phyloP scores from a whole-genome alignment of 1,284 basidiomycete genomes.

The Ceratobasidium sp. region DNA sequence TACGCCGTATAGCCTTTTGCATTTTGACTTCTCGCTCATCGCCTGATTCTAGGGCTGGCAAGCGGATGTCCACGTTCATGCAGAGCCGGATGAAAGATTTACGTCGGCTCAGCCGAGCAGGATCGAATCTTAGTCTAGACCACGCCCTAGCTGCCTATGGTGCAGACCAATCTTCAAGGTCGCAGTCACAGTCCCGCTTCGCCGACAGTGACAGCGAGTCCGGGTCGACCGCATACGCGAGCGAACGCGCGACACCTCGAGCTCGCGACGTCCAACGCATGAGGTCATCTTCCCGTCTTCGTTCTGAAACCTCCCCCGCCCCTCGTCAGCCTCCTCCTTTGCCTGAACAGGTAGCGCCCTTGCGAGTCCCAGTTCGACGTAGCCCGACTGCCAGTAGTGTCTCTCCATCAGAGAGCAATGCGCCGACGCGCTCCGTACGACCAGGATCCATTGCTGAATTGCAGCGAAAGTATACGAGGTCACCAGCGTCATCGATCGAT shows the following conservation, averaged over 20 bases:
- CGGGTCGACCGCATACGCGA: background rate
- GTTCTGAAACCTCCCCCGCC: conserved; percentile 1
- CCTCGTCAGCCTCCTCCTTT: background rate
- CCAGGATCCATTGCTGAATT: conserved; percentile 25
- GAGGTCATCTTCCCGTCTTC: conserved; percentile 1
- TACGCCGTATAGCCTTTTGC: background rate
- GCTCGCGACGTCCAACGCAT: conserved; percentile 1
- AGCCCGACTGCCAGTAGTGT: background rate
- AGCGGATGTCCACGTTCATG: conserved; percentile 40
- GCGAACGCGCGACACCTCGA: background rate
- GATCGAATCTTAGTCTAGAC: conserved; percentile 9
- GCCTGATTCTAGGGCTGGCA: conserved; percentile 8
- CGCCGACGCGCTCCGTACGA: conserved; percentile 11
- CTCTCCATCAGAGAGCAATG: background rate
- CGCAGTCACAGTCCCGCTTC: background rate
- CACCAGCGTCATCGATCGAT: conserved; percentile 24
- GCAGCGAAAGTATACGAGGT: conserved; percentile 20
- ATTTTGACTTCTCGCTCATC: background rate
- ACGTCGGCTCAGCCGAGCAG: conserved; percentile 7
- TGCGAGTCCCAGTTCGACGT: conserved; percentile 11
- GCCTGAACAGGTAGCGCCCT: conserved; percentile 3
- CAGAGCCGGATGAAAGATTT: conserved; percentile 32
- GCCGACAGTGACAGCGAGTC: conserved; percentile 23
- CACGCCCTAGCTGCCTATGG: conserved; percentile 36
- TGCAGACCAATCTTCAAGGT: background rate